Conservation (phyloP, 805 yeast genomes). For the Saturnispora sekii region DNA sequence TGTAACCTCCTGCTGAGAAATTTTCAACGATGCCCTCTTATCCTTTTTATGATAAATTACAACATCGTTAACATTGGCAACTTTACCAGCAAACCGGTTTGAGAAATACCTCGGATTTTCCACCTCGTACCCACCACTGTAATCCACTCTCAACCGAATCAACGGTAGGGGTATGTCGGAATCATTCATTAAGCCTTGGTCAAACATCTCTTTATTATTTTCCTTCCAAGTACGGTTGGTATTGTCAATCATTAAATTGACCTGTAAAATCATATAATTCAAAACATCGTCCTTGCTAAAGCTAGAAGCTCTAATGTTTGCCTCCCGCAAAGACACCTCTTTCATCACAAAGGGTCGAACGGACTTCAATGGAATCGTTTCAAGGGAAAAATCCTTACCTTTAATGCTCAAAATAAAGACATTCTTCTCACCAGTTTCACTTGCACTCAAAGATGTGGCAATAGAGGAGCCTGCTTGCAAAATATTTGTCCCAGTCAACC, state of each 20-base stretch:
- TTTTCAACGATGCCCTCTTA: slow-evolving; percentile 14
- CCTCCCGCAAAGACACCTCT: slow-evolving; percentile 46
- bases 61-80: slow-evolving; percentile 87
- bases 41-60: slow-evolving; percentile 51
- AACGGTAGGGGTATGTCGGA: slow-evolving; percentile 65
- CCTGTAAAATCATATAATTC: slow-evolving; percentile 48
- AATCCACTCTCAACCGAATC: slow-evolving; percentile 75
- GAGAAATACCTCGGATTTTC: slow-evolving; percentile 87
- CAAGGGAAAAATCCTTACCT: slow-evolving; percentile 45
- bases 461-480: slow-evolving; percentile 92
- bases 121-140: slow-evolving; percentile 82
- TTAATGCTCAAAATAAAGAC: slow-evolving; percentile 62
- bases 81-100: slow-evolving; percentile 78
- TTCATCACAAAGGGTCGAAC: slow-evolving; percentile 78
- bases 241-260: slow-evolving; percentile 53
- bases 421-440: slow-evolving; percentile 68
- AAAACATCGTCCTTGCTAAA: slow-evolving; percentile 53
- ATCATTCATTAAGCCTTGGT: slow-evolving; percentile 23
- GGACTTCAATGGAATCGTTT: slow-evolving; percentile 54
- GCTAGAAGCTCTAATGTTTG: slow-evolving; percentile 49
- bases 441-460: slow-evolving; percentile 81
- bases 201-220: slow-evolving; percentile 20
- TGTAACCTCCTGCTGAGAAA: not conserved
- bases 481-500: slow-evolving; percentile 58
- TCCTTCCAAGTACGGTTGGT: slow-evolving; percentile 44